phyloP scores from a whole-genome alignment of 495 filamentous ascomycete species.

The Margaritispora aquatica region DNA sequence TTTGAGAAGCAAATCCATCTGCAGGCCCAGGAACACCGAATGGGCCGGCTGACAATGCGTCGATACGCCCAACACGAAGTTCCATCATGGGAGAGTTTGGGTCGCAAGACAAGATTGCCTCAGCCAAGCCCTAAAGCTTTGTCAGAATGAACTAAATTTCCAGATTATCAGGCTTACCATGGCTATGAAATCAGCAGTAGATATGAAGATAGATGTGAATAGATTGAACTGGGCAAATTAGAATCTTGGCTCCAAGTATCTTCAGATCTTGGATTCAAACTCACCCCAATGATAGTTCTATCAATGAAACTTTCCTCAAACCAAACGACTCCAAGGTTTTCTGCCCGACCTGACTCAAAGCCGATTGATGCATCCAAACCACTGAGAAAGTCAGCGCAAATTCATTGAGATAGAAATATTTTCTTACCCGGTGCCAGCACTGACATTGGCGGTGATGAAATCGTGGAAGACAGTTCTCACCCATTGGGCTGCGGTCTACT shows the following conservation, averaged over 20 bases:
- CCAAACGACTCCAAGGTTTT: slow-evolving; percentile 28
- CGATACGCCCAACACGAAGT: slow-evolving; percentile 32
- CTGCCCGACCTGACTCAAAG: slow-evolving; percentile 24
- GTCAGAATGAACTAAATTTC: not conserved
- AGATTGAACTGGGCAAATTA: slow-evolving; percentile 5
- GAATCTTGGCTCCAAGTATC: not conserved
- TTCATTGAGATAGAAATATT: not conserved
- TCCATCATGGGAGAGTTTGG: not conserved
- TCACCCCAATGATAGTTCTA: slow-evolving; percentile 6
- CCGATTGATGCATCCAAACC: slow-evolving; percentile 29
- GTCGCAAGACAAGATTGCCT: slow-evolving; percentile 5
- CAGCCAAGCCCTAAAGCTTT: slow-evolving; percentile 4
- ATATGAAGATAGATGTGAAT: slow-evolving; percentile 5
- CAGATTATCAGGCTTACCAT: not conserved
- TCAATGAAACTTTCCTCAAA: slow-evolving; percentile 2
- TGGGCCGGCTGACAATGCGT: slow-evolving; percentile 35
- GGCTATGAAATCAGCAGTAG: slow-evolving; percentile 8
- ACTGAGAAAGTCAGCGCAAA: slow-evolving; percentile 6
- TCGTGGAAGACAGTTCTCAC: slow-evolving; percentile 37
- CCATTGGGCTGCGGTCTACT: slow-evolving; percentile 31
- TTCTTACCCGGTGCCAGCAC: slow-evolving; percentile 17
- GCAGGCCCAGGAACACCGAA: slow-evolving; percentile 34
- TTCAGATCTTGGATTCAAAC: not conserved
- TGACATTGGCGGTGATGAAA: slow-evolving; percentile 24
- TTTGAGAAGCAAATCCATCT: slow-evolving; percentile 14